Evolutionary conservation across 768 basidiomycete species (phyloP).

Genomic region (Termitomyces sp.): DNA sequence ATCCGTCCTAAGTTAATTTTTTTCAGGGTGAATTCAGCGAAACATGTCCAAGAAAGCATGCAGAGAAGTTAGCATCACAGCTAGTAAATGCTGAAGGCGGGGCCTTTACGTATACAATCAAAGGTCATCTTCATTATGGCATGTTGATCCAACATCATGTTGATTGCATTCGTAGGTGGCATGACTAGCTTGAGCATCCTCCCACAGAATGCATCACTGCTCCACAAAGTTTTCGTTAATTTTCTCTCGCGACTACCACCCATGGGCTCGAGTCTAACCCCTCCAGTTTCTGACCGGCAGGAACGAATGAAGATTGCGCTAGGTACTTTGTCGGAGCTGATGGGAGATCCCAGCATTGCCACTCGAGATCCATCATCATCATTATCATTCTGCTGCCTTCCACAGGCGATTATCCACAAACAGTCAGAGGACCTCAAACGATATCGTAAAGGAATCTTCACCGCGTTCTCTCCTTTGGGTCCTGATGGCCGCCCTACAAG

Average conservation of each 20-base stretch:
- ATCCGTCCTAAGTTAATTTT: not conserved
- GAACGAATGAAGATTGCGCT: constrained; percentile 61
- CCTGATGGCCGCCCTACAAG: constrained; percentile 59
- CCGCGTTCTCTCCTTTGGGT: constrained; percentile 56
- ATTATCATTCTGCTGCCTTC: constrained; percentile 66
- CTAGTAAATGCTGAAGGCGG: constrained; percentile 50
- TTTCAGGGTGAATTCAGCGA: constrained; percentile 60
- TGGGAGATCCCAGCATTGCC: constrained; percentile 42
- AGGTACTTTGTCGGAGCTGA: constrained; percentile 49
- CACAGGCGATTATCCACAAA: constrained; percentile 47
- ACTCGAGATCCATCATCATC: constrained; percentile 56
- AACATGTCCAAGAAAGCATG: constrained; percentile 52
- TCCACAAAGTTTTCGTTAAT: constrained; percentile 60
- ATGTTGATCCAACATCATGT: not conserved
- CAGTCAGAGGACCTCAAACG: constrained; percentile 50
- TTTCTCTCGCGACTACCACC: constrained; percentile 59
- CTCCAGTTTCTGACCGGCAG: constrained; percentile 30
- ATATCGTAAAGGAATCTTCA: constrained; percentile 43
- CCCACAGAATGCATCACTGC: constrained; percentile 55
- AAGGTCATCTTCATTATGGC: constrained; percentile 40
- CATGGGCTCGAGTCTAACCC: constrained; percentile 45
- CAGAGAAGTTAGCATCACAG: constrained; percentile 50
- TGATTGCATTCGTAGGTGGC: constrained; percentile 39
- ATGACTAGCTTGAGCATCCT: constrained; percentile 54
- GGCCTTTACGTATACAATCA: constrained; percentile 56